Percentiles rank a stretch among this genome's conserved stretches.
Conservation (phyloP, 768 basidiomycete genomes). For the Hericium alpestre region DNA sequence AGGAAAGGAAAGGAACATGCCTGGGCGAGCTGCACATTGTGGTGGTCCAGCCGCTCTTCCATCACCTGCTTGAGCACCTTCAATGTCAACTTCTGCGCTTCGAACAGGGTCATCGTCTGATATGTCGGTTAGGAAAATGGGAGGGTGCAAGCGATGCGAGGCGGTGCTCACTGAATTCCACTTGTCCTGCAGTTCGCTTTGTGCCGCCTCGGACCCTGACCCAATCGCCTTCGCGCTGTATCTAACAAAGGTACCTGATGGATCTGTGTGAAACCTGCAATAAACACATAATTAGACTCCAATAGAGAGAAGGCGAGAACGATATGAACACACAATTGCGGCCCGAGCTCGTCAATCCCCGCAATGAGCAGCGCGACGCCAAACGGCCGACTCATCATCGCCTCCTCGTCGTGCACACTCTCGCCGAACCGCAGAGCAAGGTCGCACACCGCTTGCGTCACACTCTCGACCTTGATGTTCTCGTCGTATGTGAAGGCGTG, state of each 20-base stretch:
- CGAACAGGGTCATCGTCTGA: conserved; percentile 86
- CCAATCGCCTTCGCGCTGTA: conserved; percentile 99
- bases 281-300: background rate
- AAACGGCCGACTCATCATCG: conserved; percentile 98
- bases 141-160: background rate
- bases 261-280: conserved; percentile 89
- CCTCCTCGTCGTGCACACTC: conserved; percentile 97
- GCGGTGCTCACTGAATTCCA: conserved; percentile 70
- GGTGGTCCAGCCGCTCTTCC: conserved; percentile 98
- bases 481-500: conserved; percentile 97
- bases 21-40: conserved; percentile 96
- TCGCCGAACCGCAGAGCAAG: conserved; percentile 94
- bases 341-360: conserved; percentile 92
- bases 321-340: conserved; percentile 69
- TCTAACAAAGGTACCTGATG: conserved; percentile 92
- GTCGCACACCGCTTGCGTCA: conserved; percentile 96
- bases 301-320: background rate
- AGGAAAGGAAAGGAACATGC: conserved; percentile 27
- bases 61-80: conserved; percentile 96
- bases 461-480: conserved; percentile 92
- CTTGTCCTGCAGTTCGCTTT: conserved; percentile 93
- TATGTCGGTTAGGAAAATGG: background rate
- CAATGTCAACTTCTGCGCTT: conserved; percentile 80
- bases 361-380: conserved; percentile 96
- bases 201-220: conserved; percentile 94